phyloP scores from a whole-genome alignment of 2,329 filamentous ascomycete genomes.

The Cyclaneusma minus region DNA sequence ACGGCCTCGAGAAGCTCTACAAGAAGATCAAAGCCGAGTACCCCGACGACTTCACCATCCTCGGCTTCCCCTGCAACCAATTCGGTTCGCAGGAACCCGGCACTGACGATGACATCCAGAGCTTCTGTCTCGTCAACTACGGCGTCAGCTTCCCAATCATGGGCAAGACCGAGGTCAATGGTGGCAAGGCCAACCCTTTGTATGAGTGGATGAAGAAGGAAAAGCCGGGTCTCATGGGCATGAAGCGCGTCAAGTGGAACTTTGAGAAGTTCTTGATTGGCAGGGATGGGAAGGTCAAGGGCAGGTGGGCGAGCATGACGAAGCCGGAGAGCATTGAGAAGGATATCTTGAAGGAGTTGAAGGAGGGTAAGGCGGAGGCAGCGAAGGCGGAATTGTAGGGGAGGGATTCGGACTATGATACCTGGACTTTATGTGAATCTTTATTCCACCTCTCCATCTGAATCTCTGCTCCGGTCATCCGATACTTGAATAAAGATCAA shows the following conservation, averaged over 20 bases:
- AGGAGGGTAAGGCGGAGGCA: slow-evolving; percentile 12
- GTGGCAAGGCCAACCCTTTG: slow-evolving; percentile 61
- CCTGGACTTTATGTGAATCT: too few relatives aligned
- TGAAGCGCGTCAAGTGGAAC: slow-evolving; percentile 97
- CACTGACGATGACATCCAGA: slow-evolving; percentile 63
- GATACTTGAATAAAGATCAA: too few relatives aligned
- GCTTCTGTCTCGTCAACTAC: slow-evolving; percentile 86
- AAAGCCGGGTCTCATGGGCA: slow-evolving; percentile 69
- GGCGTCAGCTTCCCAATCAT: slow-evolving; percentile 84
- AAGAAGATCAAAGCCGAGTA: slow-evolving; percentile 55
- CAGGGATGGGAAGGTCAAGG: slow-evolving; percentile 71
- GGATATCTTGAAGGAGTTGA: slow-evolving; percentile 59
- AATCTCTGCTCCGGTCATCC: too few relatives aligned
- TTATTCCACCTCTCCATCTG: too few relatives aligned
- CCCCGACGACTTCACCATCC: slow-evolving; percentile 64
- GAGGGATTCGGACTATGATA: too few relatives aligned
- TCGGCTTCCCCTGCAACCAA: slow-evolving; percentile 98
- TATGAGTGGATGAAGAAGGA: slow-evolving; percentile 61
- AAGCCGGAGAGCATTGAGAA: slow-evolving; percentile 73
- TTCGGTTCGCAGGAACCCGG: slow-evolving; percentile 81
- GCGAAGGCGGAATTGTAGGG: slow-evolving; percentile 2
- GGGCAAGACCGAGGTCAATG: slow-evolving; percentile 89
- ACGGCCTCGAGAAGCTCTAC: slow-evolving; percentile 80
- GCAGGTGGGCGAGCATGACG: slow-evolving; percentile 73
- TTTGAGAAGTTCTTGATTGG: slow-evolving; percentile 97